These are phyloP conservation scores for Baorangia bicolor DNA, from an alignment of 768 basidiomycete species.

Conservation along the genomic window DNA sequence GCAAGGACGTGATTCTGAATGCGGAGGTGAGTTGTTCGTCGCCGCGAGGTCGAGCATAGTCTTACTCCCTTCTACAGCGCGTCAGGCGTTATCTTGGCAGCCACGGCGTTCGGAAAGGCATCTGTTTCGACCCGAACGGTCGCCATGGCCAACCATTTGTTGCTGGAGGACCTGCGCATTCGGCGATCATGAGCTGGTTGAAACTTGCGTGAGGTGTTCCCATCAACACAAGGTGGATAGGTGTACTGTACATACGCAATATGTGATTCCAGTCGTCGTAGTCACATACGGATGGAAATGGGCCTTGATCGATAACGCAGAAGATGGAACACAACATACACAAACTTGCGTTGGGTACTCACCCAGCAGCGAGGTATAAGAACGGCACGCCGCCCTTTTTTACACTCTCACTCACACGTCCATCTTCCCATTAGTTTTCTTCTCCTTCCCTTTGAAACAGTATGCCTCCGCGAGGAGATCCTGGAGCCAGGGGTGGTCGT, in stretches of 20 bases:
- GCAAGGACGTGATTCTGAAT: conserved; percentile 76
- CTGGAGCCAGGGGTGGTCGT: conserved; percentile 24
- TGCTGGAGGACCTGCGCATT: conserved; percentile 49
- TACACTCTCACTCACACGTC: conserved; percentile 16
- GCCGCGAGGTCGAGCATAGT: not conserved
- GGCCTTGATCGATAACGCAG: conserved; percentile 23
- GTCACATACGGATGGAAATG: not conserved
- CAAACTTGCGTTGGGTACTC: conserved; percentile 27
- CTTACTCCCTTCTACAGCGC: conserved; percentile 42
- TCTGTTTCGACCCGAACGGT: conserved; percentile 63
- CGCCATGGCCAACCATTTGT: conserved; percentile 63
- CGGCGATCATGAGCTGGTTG: conserved; percentile 65
- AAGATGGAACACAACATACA: conserved; percentile 23
- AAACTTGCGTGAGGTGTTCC: conserved; percentile 17
- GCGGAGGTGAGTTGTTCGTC: conserved; percentile 48
- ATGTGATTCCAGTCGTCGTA: not conserved
- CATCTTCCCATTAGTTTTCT: conserved; percentile 10
- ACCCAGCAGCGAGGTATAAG: conserved; percentile 18
- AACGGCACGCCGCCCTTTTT: conserved; percentile 6
- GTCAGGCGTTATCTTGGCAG: conserved; percentile 72
- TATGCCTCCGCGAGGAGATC: conserved; percentile 42
- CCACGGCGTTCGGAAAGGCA: conserved; percentile 67
- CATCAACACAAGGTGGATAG: not conserved
- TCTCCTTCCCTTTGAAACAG: not conserved
- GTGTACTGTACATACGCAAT: conserved; percentile 13